These are phyloP conservation scores for Mariannaea elegans DNA, from an alignment of 2,329 filamentous ascomycete genomes.

Conservation along the genomic window DNA sequence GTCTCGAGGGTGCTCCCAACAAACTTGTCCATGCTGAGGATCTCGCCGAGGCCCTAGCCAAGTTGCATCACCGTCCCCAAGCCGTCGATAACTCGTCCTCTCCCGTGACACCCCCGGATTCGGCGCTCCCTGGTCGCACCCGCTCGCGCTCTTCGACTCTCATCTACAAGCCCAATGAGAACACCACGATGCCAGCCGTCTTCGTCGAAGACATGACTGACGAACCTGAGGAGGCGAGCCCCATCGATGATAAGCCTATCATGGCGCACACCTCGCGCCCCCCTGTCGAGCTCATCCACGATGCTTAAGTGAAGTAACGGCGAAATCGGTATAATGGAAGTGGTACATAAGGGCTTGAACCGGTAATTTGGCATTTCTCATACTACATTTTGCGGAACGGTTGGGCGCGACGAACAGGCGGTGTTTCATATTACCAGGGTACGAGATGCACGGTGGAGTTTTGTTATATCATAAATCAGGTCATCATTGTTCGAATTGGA, in stretches of 20 bases:
- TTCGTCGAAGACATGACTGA: slow-evolving; percentile 74
- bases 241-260: slow-evolving; percentile 58
- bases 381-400: slow-evolving; percentile 5
- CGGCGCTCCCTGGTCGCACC: slow-evolving; percentile 39
- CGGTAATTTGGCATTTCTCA: slow-evolving; percentile 29
- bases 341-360: background rate
- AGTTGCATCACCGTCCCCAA: slow-evolving; percentile 60
- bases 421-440: slow-evolving; percentile 14
- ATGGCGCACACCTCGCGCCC: slow-evolving; percentile 69
- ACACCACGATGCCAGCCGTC: slow-evolving; percentile 69
- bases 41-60: slow-evolving; percentile 71
- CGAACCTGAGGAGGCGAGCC: slow-evolving; percentile 56
- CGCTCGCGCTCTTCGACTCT: slow-evolving; percentile 72
- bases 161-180: slow-evolving; percentile 69
- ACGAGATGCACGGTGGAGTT: background rate
- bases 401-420: slow-evolving; percentile 8
- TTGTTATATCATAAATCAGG: slow-evolving; percentile 12
- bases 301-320: slow-evolving; percentile 38
- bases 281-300: slow-evolving; percentile 71
- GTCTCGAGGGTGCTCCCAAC: slow-evolving; percentile 74
- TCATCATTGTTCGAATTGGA: slow-evolving; percentile 8
- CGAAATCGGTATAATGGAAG: background rate
- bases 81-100: slow-evolving; percentile 51
- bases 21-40: slow-evolving; percentile 76
- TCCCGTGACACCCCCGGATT: slow-evolving; percentile 45